Evolutionary conservation across 2,329 filamentous ascomycete genomes (phyloP), one percentile per base, ranked within the genome.

Genomic region (Verticillium tricorpus): DNA sequence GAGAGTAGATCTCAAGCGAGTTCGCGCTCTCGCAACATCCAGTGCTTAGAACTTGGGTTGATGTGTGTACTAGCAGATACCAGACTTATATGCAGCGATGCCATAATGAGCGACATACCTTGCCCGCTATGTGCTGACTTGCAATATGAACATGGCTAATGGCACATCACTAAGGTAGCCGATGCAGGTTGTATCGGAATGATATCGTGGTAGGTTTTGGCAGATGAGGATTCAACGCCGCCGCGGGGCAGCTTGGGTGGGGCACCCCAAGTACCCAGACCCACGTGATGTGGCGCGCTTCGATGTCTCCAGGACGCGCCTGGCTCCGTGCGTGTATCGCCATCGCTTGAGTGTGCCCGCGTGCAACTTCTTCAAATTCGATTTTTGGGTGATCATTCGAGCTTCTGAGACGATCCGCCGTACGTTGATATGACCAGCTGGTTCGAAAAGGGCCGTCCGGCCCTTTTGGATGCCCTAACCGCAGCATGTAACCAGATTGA

Each of bases 401-500:
- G 34, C 5, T 19, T 22, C 12, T 14, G 19, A 22, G 17, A 12
- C 45, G 45, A 25, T 11, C n/a, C 9, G 45, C n/a, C 22, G 19
- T 22, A 19, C 19, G 6, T 19, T 12, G 19, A 11, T 28, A 80
- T 80, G 77, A 69, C 76, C 40, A 74, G 69, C 62, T 79, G 77
- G 76, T 74, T 78, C 55, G 66, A 68, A 45, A 70, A 67, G 39
- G 77, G 78, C 31, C 75, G 78, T 11, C 70, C 75, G 56, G 72
- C 75, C 31, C 67, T 82, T 15, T 69, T 78, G 19, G 71, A 76
- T 63, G 78, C 77, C 35, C 66, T 82, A 8, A 68, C 68, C n/a
- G 66, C 70, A 35, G 74, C 75, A 9, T 80, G 78, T 62, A 71
- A 76, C 62, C 67, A 73, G 28, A 74, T 82, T 57, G 76, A 78